phyloP scores from a whole-genome alignment of 2,329 filamentous ascomycete species.

The Neonectria coccinea region DNA sequence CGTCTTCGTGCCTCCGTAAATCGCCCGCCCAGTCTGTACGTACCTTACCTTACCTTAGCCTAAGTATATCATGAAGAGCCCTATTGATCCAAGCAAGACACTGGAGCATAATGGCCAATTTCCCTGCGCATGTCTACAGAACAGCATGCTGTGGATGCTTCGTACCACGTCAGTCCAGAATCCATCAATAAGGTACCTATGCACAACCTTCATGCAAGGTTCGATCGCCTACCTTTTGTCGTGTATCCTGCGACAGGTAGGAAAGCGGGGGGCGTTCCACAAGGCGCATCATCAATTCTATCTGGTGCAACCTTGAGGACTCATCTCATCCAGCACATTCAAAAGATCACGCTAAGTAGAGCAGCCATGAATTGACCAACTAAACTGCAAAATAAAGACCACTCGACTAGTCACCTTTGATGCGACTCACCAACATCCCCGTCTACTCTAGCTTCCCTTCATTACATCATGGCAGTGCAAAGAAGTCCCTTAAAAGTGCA shows the following conservation, averaged over 20 bases:
- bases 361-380: too few species aligned
- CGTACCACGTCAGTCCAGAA: not conserved
- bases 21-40: constrained; percentile 2
- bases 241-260: not conserved
- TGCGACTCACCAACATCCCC: too few species aligned
- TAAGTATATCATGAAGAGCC: not conserved
- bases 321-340: too few species aligned
- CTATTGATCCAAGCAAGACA: not conserved
- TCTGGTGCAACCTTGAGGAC: not conserved
- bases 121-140: constrained; percentile 16
- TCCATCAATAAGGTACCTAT: not conserved
- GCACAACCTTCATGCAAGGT: constrained; percentile 5
- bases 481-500: not conserved
- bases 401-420: too few species aligned
- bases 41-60: not conserved
- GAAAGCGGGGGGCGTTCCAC: constrained; percentile 4
- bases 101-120: constrained; percentile 21
- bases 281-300: not conserved
- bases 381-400: too few species aligned
- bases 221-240: not conserved
- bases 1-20: constrained; percentile 16
- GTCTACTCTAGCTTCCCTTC: not conserved
- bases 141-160: not conserved
- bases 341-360: not conserved
- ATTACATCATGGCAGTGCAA: not conserved